Conservation (phyloP, 1,139 yeast genomes). For the Yamadazyma oceani region DNA sequence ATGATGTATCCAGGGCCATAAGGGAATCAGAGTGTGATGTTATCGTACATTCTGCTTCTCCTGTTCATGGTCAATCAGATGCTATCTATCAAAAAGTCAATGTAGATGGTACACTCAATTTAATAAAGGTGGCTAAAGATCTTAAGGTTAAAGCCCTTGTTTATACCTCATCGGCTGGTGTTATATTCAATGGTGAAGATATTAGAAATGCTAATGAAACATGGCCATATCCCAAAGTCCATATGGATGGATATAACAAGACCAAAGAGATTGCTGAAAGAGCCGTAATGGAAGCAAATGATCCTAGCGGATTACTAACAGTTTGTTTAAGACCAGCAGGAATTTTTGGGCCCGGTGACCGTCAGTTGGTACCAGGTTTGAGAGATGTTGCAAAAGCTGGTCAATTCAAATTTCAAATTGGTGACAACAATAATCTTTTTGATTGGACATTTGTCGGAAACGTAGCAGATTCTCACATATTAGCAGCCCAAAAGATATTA, state of each 20-base stretch:
- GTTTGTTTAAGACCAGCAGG: conserved; percentile 96
- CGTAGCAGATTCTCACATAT: conserved; percentile 94
- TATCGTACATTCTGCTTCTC: conserved; percentile 95
- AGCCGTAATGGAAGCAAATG: conserved; percentile 72
- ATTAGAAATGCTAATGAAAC: conserved; percentile 88
- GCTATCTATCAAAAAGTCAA: conserved; percentile 86
- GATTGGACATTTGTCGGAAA: conserved; percentile 99
- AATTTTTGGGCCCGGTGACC: conserved; percentile 97
- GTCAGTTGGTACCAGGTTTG: conserved; percentile 93
- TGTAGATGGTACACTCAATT: conserved; percentile 81
- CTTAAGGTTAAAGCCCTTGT: conserved; percentile 66
- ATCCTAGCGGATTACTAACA: conserved; percentile 57
- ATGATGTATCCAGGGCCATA: conserved; percentile 69
- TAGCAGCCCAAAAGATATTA: conserved; percentile 80
- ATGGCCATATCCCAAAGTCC: conserved; percentile 87
- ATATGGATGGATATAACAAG: conserved; percentile 96
- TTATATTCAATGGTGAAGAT: conserved; percentile 90
- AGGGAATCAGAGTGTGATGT: conserved; percentile 62
- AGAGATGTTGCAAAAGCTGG: conserved; percentile 80
- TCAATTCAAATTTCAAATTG: conserved; percentile 89
- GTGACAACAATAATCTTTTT: conserved; percentile 88
- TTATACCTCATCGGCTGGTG: conserved; percentile 97
- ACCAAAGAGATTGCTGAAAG: conserved; percentile 93
- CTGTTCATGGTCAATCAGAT: conserved; percentile 83
- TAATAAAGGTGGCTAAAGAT: conserved; percentile 63